These are phyloP conservation scores for Actinidia chinensis DNA, from an alignment of 179 eudicot species.

Conservation along the genomic window DNA sequence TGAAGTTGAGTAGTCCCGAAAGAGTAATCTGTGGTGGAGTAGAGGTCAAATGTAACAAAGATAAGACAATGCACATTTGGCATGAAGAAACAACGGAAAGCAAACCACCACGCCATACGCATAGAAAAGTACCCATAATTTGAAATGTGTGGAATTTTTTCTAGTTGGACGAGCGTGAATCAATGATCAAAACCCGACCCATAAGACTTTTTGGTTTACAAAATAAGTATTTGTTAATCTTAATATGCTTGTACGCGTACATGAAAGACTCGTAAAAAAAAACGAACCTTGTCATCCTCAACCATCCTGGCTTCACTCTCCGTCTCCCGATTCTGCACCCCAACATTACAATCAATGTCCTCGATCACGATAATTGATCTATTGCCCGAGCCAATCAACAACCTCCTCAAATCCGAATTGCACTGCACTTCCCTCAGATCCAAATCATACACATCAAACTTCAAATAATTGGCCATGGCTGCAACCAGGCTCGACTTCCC, in stretches of 20 bases:
- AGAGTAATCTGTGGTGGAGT: constrained; percentile 35
- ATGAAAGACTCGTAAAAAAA: too few relatives aligned
- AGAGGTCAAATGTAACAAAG: neutral
- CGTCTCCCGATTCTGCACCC: constrained; percentile 29
- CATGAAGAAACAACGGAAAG: neutral
- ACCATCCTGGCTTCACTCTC: neutral
- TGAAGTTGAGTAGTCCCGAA: constrained; percentile 42
- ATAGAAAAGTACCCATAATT: too few relatives aligned
- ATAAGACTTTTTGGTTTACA: too few relatives aligned
- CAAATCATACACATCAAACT: constrained; percentile 57
- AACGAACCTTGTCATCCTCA: constrained; percentile 45
- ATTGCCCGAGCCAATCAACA: constrained; percentile 40
- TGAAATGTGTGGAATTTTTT: too few relatives aligned
- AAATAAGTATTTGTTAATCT: too few relatives aligned
- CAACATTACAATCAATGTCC: constrained; percentile 53
- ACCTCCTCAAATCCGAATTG: constrained; percentile 47
- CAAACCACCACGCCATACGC: too few relatives aligned
- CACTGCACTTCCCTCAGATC: constrained; percentile 48
- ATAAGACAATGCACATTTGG: neutral
- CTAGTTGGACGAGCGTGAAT: too few relatives aligned
- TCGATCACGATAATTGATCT: constrained; percentile 51
- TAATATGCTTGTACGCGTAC: too few relatives aligned
- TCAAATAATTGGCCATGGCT: constrained; percentile 57
- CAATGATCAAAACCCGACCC: too few relatives aligned
- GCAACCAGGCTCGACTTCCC: constrained; percentile 64